Base-by-base conservation (phyloP, 306 rosid genomes). In the Rosa persica region DNA sequence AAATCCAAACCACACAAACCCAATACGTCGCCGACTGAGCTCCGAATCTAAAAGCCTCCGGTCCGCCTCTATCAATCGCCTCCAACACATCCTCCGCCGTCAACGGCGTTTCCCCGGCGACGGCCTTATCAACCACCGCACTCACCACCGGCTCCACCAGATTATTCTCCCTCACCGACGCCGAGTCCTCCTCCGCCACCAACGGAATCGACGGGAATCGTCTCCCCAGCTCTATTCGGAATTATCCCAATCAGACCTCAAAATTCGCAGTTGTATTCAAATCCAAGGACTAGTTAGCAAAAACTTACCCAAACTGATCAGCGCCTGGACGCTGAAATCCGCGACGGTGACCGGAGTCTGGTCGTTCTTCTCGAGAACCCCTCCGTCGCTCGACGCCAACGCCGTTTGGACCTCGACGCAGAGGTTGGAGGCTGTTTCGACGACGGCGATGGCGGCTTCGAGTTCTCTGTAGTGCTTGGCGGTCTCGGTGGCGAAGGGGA, bases 151-250 rank as follows among this genome's bases (percentile, higher is more conserved):
- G 76, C 65, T 62, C 90, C 22, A 80, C 91, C 62, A 92, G 79
- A 83, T 95, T 89, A 71, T 83, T 89, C 69, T 89, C 78, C 30
- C 82, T 90, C 66, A 95, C 34, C 80, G 84, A 92, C 67, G 90
- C 87, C 47, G 97, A 95, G 80, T 95, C 98, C 88, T 92, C 98
- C 85, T 95, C 98, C 11, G 98, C 98, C 83, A 95, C 98, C 84
- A 92, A 78, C 3, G 97, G 98, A 70, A 92, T 91, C 74, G 87
- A 81, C 76, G 98, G 98, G 87, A 92, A 95, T 83, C 86, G 77
- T 80, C 86, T 88, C 52, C 88, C 86, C 70, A 92, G 84, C 87
- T 95, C 98, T 94, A 88, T 75, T 74, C 67, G 67, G 10, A 43
- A 43, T 19, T n/a, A 3, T 61, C 20, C 75, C 55, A 42, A 78